Evolutionary conservation across 306 rosid species (phyloP), one percentile per base, ranked within the genome.

Genomic region (Begonia peltatifolia): DNA sequence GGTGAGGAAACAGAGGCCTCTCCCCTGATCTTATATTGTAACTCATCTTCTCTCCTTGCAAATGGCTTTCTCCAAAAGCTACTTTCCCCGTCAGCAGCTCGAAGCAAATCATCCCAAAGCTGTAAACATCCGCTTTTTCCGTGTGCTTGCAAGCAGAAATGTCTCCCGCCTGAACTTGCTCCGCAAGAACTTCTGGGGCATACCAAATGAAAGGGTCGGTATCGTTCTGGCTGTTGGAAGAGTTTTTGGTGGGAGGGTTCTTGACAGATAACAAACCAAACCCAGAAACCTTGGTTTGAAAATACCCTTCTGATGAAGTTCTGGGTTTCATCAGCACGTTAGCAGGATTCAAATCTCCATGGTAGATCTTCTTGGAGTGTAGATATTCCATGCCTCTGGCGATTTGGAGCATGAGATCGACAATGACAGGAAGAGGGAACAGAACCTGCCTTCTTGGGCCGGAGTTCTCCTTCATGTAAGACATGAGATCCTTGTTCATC

Each of bases 351-450:
- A 92, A 75, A 44, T 81, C 74, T 17, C 99, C 99, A 64, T 92
- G 96, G 58, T 50, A 81, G 44, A 87, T 74, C 15, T 75, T 79
- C 55, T 54, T 71, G 10, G 89, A 79, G 64, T 92, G 96, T 6
- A 92, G 87, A 30, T 83, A 77, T 52, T 83, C 93, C 69, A 87
- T 79, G 47, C 94, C 96, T 66, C 96, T 75, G 0, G 96, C 93
- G 58, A 92, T 83, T 59, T 92, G 99, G 67, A 92, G 94, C 96
- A 92, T 86, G 59, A 92, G 69, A 73, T 92, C 99, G 53, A 81
- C 87, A 49, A 78, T 68, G 20, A 81, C 93, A 3, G 87, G 78
- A 16, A 83, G 63, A 13, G 99, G 73, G 65, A 86, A 79, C 63
- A 86, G 35, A 62, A 77, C 51, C 72, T 64, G 79, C 51, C 94